Conservation (phyloP, 2,329 filamentous ascomycete genomes). For the Xylariaceae sp. region DNA sequence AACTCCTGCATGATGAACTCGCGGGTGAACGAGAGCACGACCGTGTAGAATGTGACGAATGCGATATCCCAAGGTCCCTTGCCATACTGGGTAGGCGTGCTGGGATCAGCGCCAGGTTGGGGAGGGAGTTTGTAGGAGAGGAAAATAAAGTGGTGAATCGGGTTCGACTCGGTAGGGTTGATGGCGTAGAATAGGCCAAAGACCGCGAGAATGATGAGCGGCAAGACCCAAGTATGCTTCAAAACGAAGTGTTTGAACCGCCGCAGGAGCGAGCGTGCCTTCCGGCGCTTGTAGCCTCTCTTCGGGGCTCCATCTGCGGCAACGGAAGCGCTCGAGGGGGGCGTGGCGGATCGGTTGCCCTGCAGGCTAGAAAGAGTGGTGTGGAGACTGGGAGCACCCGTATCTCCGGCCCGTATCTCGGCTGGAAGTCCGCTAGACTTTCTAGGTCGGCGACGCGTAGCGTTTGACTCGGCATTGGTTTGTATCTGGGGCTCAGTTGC, state of each 20-base stretch:
- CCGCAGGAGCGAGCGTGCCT: constrained; percentile 49
- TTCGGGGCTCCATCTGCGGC: constrained; percentile 32
- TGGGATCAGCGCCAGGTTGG: constrained; percentile 36
- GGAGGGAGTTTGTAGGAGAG: constrained; percentile 74
- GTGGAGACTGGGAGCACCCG: constrained; percentile 50
- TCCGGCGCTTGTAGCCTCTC: constrained; percentile 49
- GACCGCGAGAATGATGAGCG: constrained; percentile 60
- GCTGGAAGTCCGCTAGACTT: constrained; percentile 52
- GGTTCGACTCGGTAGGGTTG: constrained; percentile 73
- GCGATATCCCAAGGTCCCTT: constrained; percentile 84
- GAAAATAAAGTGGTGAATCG: constrained; percentile 76
- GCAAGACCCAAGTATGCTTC: constrained; percentile 59
- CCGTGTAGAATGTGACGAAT: constrained; percentile 82
- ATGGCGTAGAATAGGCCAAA: constrained; percentile 65
- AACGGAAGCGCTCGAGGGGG: constrained; percentile 14
- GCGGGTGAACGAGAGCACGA: constrained; percentile 86
- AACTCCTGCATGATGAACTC: constrained; percentile 94
- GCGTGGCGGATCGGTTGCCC: constrained; percentile 16
- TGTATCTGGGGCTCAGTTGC: constrained; percentile 47
- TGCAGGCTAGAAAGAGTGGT: constrained; percentile 46
- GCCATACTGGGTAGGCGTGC: constrained; percentile 64
- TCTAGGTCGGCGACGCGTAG: constrained; percentile 42
- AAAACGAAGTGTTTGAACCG: constrained; percentile 47
- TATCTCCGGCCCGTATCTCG: constrained; percentile 51
- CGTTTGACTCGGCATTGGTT: constrained; percentile 34